Conservation (phyloP, 2,329 filamentous ascomycete species). For the Didymellaceae sp. region DNA sequence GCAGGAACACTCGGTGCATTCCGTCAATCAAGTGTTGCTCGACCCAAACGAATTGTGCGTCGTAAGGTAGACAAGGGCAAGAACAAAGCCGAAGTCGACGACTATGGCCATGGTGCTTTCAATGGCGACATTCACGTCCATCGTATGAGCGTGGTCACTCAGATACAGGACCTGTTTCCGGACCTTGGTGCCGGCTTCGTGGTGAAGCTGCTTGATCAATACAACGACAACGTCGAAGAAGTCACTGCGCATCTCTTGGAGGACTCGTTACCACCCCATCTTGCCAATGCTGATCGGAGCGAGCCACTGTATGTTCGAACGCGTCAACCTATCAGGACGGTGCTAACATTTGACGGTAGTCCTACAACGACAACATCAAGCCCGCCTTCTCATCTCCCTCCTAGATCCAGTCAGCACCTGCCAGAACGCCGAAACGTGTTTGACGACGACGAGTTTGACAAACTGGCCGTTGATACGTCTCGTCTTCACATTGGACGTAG, state of each 20-base stretch:
- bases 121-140: conserved; percentile 71
- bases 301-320: conserved; percentile 62
- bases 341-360: conserved; percentile 29
- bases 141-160: conserved; percentile 81
- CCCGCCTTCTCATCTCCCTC: conserved; percentile 56
- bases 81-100: conserved; percentile 48
- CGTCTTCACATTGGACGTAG: conserved; percentile 81
- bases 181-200: conserved; percentile 85
- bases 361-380: conserved; percentile 19
- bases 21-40: conserved; percentile 60
- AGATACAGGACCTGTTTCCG: conserved; percentile 93
- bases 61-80: conserved; percentile 73
- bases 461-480: conserved; percentile 67
- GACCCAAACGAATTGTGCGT: conserved; percentile 59
- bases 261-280: conserved; percentile 72
- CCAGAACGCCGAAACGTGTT: conserved; percentile 74
- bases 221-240: conserved; percentile 76
- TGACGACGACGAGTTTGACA: conserved; percentile 77
- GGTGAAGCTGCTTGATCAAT: conserved; percentile 78
- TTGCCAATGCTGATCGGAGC: conserved; percentile 67
- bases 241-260: conserved; percentile 84
- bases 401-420: conserved; percentile 63
- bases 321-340: background rate
- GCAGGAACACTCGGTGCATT: conserved; percentile 67
- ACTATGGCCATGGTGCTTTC: conserved; percentile 45